A percentile compares a stretch with the other conserved stretches of the same genome.
Evolutionary conservation across 305 asterid genomes (phyloP).

Genomic region (Andrographis paniculata): DNA sequence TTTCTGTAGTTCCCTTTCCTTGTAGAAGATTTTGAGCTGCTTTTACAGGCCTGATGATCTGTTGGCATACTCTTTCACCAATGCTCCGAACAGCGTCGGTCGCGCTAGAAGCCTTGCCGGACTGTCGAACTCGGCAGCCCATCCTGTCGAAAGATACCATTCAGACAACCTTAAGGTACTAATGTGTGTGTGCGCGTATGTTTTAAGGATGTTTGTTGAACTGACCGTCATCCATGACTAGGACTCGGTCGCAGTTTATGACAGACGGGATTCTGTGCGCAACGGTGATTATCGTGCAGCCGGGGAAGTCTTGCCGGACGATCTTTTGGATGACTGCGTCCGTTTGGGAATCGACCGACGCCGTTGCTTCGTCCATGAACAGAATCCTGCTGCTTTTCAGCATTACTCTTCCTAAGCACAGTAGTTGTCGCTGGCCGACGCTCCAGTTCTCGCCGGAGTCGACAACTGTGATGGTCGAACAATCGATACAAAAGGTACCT

Average conservation of each 20-base stretch:
- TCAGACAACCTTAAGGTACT: neutral
- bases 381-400: conserved; percentile 34
- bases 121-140: conserved; percentile 43
- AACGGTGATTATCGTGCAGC: conserved; percentile 45
- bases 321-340: conserved; percentile 43
- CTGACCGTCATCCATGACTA: conserved; percentile 45
- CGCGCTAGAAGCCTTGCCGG: conserved; percentile 39
- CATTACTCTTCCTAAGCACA: conserved; percentile 61
- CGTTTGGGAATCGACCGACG: conserved; percentile 57
- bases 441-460: conserved; percentile 74
- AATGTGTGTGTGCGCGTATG: neutral
- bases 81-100: conserved; percentile 40
- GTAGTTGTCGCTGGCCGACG: conserved; percentile 58
- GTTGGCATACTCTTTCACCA: conserved; percentile 54
- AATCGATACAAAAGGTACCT: neutral
- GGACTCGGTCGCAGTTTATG: conserved; percentile 43
- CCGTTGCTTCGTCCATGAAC: conserved; percentile 70
- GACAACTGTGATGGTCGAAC: conserved; percentile 23
- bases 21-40: too few relatives aligned
- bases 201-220: conserved; percentile 3
- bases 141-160: conserved; percentile 24
- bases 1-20: conserved; percentile 8
- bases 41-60: conserved; percentile 36
- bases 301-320: conserved; percentile 43
- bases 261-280: conserved; percentile 64